Conservation (phyloP, 1,284 basidiomycete species). For the Austroboletus olivaceoglutinosus region DNA sequence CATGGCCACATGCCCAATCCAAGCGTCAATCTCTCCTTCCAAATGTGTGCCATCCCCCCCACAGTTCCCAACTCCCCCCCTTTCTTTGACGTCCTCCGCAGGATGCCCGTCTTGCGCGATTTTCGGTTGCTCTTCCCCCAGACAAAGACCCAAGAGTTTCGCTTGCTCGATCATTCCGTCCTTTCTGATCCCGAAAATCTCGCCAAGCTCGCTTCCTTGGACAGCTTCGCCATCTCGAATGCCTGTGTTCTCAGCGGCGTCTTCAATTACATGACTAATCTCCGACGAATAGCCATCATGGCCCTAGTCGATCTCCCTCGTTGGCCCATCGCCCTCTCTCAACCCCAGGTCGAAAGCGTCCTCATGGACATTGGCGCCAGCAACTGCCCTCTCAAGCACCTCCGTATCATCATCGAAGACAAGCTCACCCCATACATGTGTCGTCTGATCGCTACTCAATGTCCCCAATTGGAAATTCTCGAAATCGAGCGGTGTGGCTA, state of each 20-base stretch:
- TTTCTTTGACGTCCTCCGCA: slow-evolving; percentile 29
- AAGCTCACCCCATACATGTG: slow-evolving; percentile 33
- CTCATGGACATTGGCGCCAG: slow-evolving; percentile 30
- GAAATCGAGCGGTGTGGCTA: slow-evolving; percentile 35
- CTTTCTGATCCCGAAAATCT: slow-evolving; percentile 21
- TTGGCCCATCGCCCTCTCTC: slow-evolving; percentile 34
- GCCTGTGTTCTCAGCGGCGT: slow-evolving; percentile 30
- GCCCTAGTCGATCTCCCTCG: slow-evolving; percentile 33
- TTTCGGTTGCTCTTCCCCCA: slow-evolving; percentile 33
- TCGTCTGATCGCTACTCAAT: slow-evolving; percentile 24
- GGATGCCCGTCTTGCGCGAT: slow-evolving; percentile 28
- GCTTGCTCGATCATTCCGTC: slow-evolving; percentile 23
- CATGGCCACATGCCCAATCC: slow-evolving; percentile 29
- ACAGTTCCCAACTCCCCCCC: not conserved
- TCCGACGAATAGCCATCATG: slow-evolving; percentile 30
- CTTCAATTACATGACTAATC: slow-evolving; percentile 30
- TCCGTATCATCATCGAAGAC: slow-evolving; percentile 33
- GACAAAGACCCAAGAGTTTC: slow-evolving; percentile 25
- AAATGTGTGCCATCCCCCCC: not conserved
- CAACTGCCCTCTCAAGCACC: slow-evolving; percentile 31
- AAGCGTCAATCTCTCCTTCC: slow-evolving; percentile 14
- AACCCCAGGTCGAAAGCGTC: slow-evolving; percentile 30
- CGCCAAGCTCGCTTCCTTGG: slow-evolving; percentile 31
- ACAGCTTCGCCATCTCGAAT: slow-evolving; percentile 36
- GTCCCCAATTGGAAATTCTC: slow-evolving; percentile 31